Conservation (phyloP, 2,329 filamentous ascomycete genomes). For the Diaporthe vexans region DNA sequence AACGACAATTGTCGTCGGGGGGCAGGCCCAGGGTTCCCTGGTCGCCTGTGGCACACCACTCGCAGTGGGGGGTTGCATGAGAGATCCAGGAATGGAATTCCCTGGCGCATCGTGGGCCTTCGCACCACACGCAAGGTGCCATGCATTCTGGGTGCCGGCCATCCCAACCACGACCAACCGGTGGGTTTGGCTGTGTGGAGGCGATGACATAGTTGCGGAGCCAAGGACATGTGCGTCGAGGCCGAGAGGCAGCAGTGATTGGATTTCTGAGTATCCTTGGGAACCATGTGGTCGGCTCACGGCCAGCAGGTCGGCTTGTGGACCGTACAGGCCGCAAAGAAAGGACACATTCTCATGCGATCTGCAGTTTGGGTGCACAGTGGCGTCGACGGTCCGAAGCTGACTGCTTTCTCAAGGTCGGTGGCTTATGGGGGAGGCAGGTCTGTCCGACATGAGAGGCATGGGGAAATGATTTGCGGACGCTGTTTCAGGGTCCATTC, state of each 20-base stretch:
- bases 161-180: slow-evolving; percentile 26
- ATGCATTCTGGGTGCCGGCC: slow-evolving; percentile 15
- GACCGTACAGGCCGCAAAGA: slow-evolving; percentile 18
- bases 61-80: slow-evolving; percentile 22
- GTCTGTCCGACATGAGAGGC: neutral
- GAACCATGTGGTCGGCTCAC: slow-evolving; percentile 41
- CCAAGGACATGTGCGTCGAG: slow-evolving; percentile 23
- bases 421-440: slow-evolving; percentile 21
- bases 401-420: slow-evolving; percentile 24
- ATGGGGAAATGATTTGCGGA: slow-evolving; percentile 21
- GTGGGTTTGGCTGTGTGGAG: slow-evolving; percentile 28
- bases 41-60: slow-evolving; percentile 10
- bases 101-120: slow-evolving; percentile 19
- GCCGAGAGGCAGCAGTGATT: slow-evolving; percentile 25
- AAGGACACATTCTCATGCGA: slow-evolving; percentile 31
- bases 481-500: slow-evolving; percentile 39
- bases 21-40: slow-evolving; percentile 21
- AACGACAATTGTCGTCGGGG: slow-evolving; percentile 4
- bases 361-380: slow-evolving; percentile 37
- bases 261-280: slow-evolving; percentile 30
- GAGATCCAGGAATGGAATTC: slow-evolving; percentile 5
- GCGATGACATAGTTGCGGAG: slow-evolving; percentile 40
- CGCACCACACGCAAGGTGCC: slow-evolving; percentile 32
- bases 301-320: slow-evolving; percentile 30
- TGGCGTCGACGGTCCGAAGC: slow-evolving; percentile 34